A percentile compares a stretch with the other conserved stretches of the same genome.
Conservation (phyloP, 805 yeast species). For the Kluyveromyces aestuarii region DNA sequence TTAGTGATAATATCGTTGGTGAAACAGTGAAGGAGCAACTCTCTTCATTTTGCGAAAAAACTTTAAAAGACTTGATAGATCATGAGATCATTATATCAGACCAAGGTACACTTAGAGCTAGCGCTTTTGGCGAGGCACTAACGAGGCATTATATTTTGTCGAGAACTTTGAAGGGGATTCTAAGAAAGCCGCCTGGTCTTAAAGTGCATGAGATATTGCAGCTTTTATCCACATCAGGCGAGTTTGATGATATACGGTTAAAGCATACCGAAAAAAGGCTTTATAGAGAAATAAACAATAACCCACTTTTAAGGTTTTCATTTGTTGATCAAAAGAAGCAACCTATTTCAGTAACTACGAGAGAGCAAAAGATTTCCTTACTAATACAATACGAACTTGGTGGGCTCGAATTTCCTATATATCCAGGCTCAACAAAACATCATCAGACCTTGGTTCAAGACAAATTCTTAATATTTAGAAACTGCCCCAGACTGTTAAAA, state of each 20-base stretch:
- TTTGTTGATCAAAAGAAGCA: slow-evolving; percentile 24
- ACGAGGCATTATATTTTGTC: slow-evolving; percentile 38
- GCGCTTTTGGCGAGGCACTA: slow-evolving; percentile 41
- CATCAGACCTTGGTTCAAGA: slow-evolving; percentile 37
- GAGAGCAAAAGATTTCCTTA: slow-evolving; percentile 33
- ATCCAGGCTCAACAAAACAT: slow-evolving; percentile 32
- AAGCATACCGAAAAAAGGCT: slow-evolving; percentile 38
- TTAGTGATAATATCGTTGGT: slow-evolving; percentile 14
- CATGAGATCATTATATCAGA: slow-evolving; percentile 23
- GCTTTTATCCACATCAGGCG: slow-evolving; percentile 30
- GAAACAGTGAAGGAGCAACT: slow-evolving; percentile 26
- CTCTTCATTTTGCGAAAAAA: slow-evolving; percentile 26
- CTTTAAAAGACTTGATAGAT: slow-evolving; percentile 27
- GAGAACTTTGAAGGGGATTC: slow-evolving; percentile 33
- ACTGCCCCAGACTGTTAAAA: slow-evolving; percentile 33
- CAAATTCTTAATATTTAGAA: slow-evolving; percentile 34
- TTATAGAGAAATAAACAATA: slow-evolving; percentile 34
- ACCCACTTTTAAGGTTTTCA: slow-evolving; percentile 33
- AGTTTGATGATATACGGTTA: slow-evolving; percentile 33
- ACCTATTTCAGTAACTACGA: slow-evolving; percentile 15
- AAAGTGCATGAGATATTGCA: slow-evolving; percentile 15
- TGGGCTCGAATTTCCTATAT: slow-evolving; percentile 38
- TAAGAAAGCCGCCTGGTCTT: slow-evolving; percentile 12
- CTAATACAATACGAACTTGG: slow-evolving; percentile 43
- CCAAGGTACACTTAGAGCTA: slow-evolving; percentile 19